These are phyloP conservation scores for Moricandia arvensis DNA, from an alignment of 345 rosid species.

Conservation along the genomic window DNA sequence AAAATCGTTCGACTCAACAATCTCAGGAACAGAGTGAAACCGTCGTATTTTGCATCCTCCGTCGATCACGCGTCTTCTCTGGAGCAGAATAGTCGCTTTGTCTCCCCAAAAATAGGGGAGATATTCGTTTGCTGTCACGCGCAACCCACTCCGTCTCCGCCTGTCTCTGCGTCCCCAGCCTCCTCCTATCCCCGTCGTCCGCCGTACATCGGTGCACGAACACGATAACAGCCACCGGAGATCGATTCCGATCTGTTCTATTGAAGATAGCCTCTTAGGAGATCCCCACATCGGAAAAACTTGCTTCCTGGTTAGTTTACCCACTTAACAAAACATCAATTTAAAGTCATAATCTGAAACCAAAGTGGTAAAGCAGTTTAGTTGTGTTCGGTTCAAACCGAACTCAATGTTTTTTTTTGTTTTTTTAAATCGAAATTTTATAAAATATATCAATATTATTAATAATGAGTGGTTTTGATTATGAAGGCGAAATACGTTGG, in stretches of 20 bases:
- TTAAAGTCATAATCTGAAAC: background rate
- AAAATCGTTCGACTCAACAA: constrained; percentile 39
- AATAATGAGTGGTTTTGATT: background rate
- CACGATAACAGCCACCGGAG: constrained; percentile 19
- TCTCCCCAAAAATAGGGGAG: constrained; percentile 50
- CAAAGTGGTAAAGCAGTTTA: background rate
- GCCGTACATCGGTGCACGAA: constrained; percentile 2
- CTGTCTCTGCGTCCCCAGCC: constrained; percentile 19
- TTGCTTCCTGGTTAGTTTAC: constrained; percentile 63
- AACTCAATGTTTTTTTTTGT: no score
- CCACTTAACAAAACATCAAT: background rate
- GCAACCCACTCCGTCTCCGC: constrained; percentile 36
- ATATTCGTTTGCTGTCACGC: constrained; percentile 45
- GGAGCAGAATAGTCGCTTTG: constrained; percentile 49
- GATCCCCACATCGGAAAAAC: constrained; percentile 78
- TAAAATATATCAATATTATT: background rate
- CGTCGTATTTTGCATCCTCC: constrained; percentile 55
- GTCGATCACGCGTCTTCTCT: constrained; percentile 53
- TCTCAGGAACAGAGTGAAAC: constrained; percentile 43
- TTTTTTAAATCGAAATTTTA: no score
- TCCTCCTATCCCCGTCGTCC: constrained; percentile 4
- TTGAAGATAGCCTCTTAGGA: constrained; percentile 89
- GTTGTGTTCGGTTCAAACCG: background rate
- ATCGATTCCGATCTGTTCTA: constrained; percentile 57
- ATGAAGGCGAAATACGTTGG: constrained; percentile 83